Evolutionary conservation across 768 basidiomycete genomes (phyloP), one percentile per base, ranked within the genome.

Genomic region (Chlorophyllum brunneum): DNA sequence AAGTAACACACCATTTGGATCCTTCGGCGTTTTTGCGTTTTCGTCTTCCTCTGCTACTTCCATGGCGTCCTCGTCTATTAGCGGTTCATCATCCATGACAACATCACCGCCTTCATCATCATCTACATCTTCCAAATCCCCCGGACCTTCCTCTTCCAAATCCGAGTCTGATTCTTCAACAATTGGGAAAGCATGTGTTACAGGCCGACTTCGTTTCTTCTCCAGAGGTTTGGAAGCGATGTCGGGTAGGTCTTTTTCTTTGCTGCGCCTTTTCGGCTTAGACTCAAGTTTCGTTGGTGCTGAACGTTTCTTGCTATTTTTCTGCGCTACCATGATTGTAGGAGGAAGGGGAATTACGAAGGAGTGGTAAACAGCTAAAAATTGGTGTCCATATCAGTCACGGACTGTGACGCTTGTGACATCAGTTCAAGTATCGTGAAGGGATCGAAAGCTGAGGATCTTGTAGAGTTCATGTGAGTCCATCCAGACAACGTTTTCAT

Each of bases 191-290:
- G 65, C 61, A 29, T 60, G 67, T 33, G 85, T 86, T 2, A 88
- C 76, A 11, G 85, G 85, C 34, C 68, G 70, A 59, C 78, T 81
- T n/a, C 86, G 78, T 65, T 79, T 82, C 65, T 78, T 78, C 53
- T 71, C 67, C 47, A 66, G 61, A 58, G 74, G n/a, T 26, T 50
- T 41, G 26, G 47, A 22, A 23, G 20, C 5, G 16, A 18, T 70
- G 45, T 44, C 54, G 30, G 65, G 53, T 39, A 36, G 3, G 18
- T 52, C 51, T 22, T 71, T 70, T 33, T 76, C 77, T 4, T 75
- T 54, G 55, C 77, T 78, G 1, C 65, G 62, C 63, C 82, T 85
- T 69, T 88, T 86, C 6, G 20, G 68, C 10, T 49, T 70, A 73
- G 3, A 76, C 74, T 7, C 79, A 78, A 30, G 66, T 65, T 58